A percentile compares a stretch with the other conserved stretches of the same genome.
These are phyloP conservation scores for Xerocomus potaroensis DNA, from an alignment of 768 basidiomycete species.

Conservation along the genomic window DNA sequence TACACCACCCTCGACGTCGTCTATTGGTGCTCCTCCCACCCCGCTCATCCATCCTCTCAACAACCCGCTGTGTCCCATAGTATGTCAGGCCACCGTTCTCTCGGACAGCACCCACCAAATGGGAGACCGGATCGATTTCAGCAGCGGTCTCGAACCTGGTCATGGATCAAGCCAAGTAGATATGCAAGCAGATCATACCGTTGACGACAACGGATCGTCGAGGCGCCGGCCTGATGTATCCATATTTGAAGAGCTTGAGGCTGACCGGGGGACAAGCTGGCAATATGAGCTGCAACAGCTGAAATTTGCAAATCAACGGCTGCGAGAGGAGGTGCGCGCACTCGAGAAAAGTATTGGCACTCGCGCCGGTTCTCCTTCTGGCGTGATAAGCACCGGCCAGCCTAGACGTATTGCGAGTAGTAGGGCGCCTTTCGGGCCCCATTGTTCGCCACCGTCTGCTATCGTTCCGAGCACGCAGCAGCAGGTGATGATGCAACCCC, in stretches of 20 bases:
- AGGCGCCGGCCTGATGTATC: constrained; percentile 31
- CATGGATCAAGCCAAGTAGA: not conserved
- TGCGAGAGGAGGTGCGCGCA: constrained; percentile 53
- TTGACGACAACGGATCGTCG: constrained; percentile 3
- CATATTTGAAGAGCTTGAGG: constrained; percentile 72
- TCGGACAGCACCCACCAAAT: not conserved
- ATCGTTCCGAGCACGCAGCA: not conserved
- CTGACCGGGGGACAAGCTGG: constrained; percentile 73
- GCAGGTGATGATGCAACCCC: constrained; percentile 5
- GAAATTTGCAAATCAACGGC: constrained; percentile 61
- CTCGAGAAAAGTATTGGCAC: constrained; percentile 29
- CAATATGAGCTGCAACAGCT: constrained; percentile 90
- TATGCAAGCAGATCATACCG: not conserved
- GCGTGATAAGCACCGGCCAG: too few relatives aligned
- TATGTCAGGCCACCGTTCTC: constrained; percentile 29
- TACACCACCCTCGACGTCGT: not conserved
- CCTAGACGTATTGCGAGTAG: not conserved
- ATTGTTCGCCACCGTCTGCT: too few relatives aligned
- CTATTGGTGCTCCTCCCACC: not conserved
- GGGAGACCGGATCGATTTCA: not conserved
- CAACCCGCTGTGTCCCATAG: constrained; percentile 23
- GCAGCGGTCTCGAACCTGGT: not conserved
- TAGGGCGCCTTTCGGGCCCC: too few relatives aligned
- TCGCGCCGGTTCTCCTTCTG: not conserved
- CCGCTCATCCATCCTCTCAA: constrained; percentile 16